phyloP scores from a whole-genome alignment of 495 filamentous ascomycete genomes.

The Penicillium soppii region DNA sequence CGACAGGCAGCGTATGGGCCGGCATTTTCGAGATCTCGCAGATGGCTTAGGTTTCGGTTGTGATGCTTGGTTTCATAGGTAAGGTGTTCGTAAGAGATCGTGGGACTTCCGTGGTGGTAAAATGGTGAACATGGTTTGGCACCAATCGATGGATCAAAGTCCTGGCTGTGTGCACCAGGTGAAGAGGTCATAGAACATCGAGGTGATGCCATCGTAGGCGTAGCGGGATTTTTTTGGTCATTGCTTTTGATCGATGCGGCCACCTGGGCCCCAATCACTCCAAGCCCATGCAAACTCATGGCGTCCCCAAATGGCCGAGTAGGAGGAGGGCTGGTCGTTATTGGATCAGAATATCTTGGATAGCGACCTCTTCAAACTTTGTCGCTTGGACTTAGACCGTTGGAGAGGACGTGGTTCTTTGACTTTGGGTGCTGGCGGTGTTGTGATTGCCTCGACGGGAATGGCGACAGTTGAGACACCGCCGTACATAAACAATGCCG shows the following conservation, averaged over 20 bases:
- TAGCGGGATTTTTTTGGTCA: slow-evolving; percentile 19
- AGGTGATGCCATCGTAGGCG: slow-evolving; percentile 12
- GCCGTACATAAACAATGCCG: slow-evolving; percentile 30
- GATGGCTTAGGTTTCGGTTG: slow-evolving; percentile 14
- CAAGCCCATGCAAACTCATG: slow-evolving; percentile 32
- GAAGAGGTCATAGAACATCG: slow-evolving; percentile 20
- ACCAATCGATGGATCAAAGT: slow-evolving; percentile 43
- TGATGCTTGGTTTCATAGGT: slow-evolving; percentile 37
- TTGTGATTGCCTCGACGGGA: slow-evolving; percentile 16
- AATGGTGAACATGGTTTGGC: slow-evolving; percentile 59
- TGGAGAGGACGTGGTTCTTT: not conserved
- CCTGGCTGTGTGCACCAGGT: slow-evolving; percentile 18
- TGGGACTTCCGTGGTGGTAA: slow-evolving; percentile 54
- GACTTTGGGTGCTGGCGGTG: slow-evolving; percentile 8
- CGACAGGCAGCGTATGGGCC: slow-evolving; percentile 15
- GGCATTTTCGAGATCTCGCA: slow-evolving; percentile 32
- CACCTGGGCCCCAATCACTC: slow-evolving; percentile 34
- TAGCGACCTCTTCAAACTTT: slow-evolving; percentile 12
- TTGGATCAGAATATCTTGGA: slow-evolving; percentile 14
- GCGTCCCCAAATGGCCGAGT: not conserved
- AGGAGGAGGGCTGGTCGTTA: not conserved
- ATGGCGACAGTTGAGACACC: slow-evolving; percentile 20
- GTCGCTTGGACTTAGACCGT: slow-evolving; percentile 8
- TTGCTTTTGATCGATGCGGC: slow-evolving; percentile 26
- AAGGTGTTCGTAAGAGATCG: slow-evolving; percentile 46